Percentiles rank a stretch among this genome's conserved stretches.
Evolutionary conservation across 805 yeast genomes (phyloP).

Genomic region (Debaryomyces hansenii): DNA sequence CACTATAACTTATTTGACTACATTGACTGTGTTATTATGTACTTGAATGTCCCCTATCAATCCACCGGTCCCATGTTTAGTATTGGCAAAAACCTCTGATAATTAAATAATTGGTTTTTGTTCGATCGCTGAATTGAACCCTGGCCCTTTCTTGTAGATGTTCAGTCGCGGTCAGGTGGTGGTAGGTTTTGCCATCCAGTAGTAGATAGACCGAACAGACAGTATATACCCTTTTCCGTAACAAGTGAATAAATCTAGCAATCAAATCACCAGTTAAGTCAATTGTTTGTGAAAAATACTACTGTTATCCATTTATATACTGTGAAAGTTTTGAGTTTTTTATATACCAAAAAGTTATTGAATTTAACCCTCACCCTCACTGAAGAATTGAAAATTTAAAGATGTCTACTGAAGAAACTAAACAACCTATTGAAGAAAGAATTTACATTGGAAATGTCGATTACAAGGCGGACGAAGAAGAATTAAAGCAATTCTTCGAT

Average conservation of each 20-base stretch:
- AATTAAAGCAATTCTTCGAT: constrained; percentile 48
- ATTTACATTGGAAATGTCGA: constrained; percentile 45
- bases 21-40: too few species aligned
- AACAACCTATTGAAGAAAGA: constrained; percentile 41
- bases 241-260: neutral
- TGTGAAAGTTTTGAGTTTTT: neutral
- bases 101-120: too few species aligned
- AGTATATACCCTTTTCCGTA: neutral
- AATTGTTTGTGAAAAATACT: neutral
- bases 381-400: constrained; percentile 2
- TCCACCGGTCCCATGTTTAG: neutral
- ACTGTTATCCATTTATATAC: constrained; percentile 1
- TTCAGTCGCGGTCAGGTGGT: neutral
- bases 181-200: neutral
- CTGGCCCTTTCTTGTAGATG: neutral
- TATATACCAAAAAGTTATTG: neutral
- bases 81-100: neutral
- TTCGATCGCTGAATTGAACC: neutral
- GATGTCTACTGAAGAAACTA: constrained; percentile 16
- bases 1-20: too few species aligned
- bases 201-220: neutral
- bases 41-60: too few species aligned
- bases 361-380: neutral
- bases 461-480: constrained; percentile 42
- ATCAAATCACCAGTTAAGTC: constrained; percentile 9